Base-by-base conservation (phyloP, 1,139 yeast genomes). In the Yamadazyma jaroonii region DNA sequence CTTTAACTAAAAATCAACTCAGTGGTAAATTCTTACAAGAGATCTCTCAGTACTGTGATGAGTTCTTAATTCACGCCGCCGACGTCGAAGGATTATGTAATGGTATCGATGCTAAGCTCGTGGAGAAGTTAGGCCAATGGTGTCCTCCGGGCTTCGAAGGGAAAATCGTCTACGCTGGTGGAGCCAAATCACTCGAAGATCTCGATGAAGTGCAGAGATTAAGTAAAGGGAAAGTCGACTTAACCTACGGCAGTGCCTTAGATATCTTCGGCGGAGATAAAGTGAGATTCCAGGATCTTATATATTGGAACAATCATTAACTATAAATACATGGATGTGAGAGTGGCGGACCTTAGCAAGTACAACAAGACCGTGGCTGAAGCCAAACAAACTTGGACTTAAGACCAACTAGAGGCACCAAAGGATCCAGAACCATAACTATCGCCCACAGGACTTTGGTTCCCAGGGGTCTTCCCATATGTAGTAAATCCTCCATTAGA, bases 61-160 rank as follows among this genome's bases (percentile, higher is more conserved):
- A 92, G 61, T 86, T 90, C 53, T 66, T 92, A 42, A 82, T 92
- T 20, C 99, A 92, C 62, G 98, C 98, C 3, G 99, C 98, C 0
- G 98, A 92, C 58, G 97, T 92, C 3, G 99, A 92, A 61, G 99
- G 99, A 0, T 69, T 92, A 20, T 92, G 98, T 57, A 75, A 79
- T 31, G 99, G 99, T 0, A 86, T 92, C 31, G 98, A 92, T 53
- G 81, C 81, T 52, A 74, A 80, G 13, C 67, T 92, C 37, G 97
- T 92, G 4, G 43, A 46, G 20, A 74, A 74, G 39, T 67, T 92
- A 28, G 89, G 90, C 10, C 77, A 81, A 48, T 92, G 98, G 97
- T 77, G 83, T 42, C 73, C 76, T 3, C 31, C 43, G 1, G 72
- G 70, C 1, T 72, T 78, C 34, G 76, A 73, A 26, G 74, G 86